Evolutionary conservation across 2,329 filamentous ascomycete species (phyloP).

Genomic region (Talaromyces sp.): DNA sequence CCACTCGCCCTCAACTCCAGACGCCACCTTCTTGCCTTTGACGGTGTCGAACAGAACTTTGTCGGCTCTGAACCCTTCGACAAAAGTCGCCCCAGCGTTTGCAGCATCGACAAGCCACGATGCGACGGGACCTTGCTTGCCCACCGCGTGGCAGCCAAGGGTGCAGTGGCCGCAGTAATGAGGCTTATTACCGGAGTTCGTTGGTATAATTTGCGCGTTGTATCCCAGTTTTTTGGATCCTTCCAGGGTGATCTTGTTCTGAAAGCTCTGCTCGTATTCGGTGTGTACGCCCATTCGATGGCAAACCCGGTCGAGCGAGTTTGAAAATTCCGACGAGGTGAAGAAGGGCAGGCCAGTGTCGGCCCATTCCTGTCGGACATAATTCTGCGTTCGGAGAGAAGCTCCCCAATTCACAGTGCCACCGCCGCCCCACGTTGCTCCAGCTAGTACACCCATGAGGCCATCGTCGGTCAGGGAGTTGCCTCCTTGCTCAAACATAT

Average conservation of each 20-base stretch:
- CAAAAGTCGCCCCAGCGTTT: slow-evolving; percentile 70
- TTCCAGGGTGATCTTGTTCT: slow-evolving; percentile 69
- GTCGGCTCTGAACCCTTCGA: slow-evolving; percentile 75
- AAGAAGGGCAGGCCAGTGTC: slow-evolving; percentile 67
- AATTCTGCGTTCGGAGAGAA: slow-evolving; percentile 65
- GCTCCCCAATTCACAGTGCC: slow-evolving; percentile 84
- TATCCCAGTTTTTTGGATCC: slow-evolving; percentile 72
- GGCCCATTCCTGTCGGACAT: slow-evolving; percentile 78
- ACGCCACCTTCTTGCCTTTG: slow-evolving; percentile 55
- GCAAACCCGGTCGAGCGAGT: slow-evolving; percentile 75
- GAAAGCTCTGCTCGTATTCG: slow-evolving; percentile 67
- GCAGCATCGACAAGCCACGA: slow-evolving; percentile 78
- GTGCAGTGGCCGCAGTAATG: slow-evolving; percentile 71
- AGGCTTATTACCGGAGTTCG: slow-evolving; percentile 70
- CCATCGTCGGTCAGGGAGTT: slow-evolving; percentile 54
- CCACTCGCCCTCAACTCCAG: slow-evolving; percentile 73
- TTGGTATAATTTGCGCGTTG: slow-evolving; percentile 64
- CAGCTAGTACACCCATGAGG: slow-evolving; percentile 61
- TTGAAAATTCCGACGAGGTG: slow-evolving; percentile 67
- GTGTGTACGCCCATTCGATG: slow-evolving; percentile 70
- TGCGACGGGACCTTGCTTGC: slow-evolving; percentile 75
- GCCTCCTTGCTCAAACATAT: slow-evolving; percentile 69
- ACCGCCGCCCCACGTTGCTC: slow-evolving; percentile 76
- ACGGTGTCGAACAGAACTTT: slow-evolving; percentile 62
- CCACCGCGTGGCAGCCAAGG: slow-evolving; percentile 58